These are phyloP conservation scores for Shiraia bambusicola DNA, from an alignment of 2,329 filamentous ascomycete genomes.

Conservation along the genomic window DNA sequence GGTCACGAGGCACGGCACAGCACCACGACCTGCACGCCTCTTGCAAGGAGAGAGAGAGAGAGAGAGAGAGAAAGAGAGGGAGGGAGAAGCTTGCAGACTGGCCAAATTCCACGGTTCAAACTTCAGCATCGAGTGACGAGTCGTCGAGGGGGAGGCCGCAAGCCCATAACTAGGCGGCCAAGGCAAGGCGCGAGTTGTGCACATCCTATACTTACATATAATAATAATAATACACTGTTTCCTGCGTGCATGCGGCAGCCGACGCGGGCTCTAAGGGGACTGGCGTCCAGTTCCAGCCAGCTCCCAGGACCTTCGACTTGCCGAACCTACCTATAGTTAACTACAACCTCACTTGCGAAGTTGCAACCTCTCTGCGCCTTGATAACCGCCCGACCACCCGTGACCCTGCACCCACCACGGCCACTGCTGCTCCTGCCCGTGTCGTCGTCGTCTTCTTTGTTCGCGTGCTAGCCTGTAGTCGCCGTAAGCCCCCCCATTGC, in stretches of 20 bases:
- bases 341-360: conserved; percentile 22
- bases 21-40: too few relatives aligned
- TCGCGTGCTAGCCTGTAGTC: conserved; percentile 15
- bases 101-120: too few relatives aligned
- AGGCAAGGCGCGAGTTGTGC: conserved; percentile 14
- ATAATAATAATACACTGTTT: conserved; percentile 5
- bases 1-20: too few relatives aligned
- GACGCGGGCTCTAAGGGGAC: neutral
- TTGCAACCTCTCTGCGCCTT: conserved; percentile 13
- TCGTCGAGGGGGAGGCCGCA: too few relatives aligned
- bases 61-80: too few relatives aligned
- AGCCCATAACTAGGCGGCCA: too few relatives aligned
- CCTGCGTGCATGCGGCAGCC: neutral
- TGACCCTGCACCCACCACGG: conserved; percentile 17
- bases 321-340: conserved; percentile 16
- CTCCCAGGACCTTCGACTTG: conserved; percentile 17
- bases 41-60: too few relatives aligned
- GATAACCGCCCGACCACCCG: conserved; percentile 13
- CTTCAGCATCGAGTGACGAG: too few relatives aligned
- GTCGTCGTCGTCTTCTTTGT: too few relatives aligned
- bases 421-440: conserved; percentile 25
- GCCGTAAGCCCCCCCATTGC: conserved; percentile 23
- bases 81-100: too few relatives aligned
- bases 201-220: too few relatives aligned
- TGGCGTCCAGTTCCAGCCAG: conserved; percentile 5